Percentiles rank a stretch among this genome's conserved stretches.
These are phyloP conservation scores for Lasiodiplodia gonubiensis DNA, from an alignment of 2,329 filamentous ascomycete species.

Conservation along the genomic window DNA sequence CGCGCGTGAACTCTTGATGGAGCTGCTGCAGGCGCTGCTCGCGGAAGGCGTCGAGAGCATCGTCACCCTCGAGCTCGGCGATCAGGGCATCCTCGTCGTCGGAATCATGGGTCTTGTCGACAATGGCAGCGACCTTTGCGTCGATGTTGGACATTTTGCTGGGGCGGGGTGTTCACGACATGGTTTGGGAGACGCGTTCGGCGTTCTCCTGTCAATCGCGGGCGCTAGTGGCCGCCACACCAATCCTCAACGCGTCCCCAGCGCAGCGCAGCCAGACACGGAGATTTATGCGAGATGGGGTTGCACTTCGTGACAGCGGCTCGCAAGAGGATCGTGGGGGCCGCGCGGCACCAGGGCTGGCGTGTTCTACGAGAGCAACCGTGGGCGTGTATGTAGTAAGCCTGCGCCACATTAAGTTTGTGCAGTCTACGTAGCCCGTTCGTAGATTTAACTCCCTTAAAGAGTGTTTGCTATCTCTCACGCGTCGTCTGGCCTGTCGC, in stretches of 20 bases:
- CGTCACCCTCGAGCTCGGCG: constrained; percentile 61
- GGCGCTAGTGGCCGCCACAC: constrained; percentile 13
- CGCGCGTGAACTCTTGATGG: constrained; percentile 60
- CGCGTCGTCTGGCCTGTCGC: not conserved
- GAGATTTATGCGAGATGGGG: not conserved
- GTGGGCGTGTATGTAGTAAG: not conserved
- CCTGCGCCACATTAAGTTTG: constrained; percentile 17
- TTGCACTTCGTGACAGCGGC: not conserved
- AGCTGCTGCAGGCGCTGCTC: constrained; percentile 64
- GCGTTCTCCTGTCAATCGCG: constrained; percentile 18
- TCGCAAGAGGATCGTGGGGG: not conserved
- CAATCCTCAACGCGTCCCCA: not conserved
- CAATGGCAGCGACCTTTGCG: constrained; percentile 56
- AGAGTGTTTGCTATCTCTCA: not conserved
- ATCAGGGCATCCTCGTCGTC: constrained; percentile 67
- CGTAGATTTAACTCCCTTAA: not conserved
- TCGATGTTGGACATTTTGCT: constrained; percentile 48
- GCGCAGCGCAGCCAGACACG: not conserved
- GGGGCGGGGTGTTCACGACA: constrained; percentile 11
- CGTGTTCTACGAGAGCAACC: not conserved
- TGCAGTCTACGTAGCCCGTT: constrained; percentile 15
- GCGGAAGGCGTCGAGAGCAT: constrained; percentile 60
- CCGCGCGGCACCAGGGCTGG: not conserved
- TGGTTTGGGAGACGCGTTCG: not conserved
- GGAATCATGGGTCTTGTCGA: constrained; percentile 55